Evolutionary conservation across 2,329 filamentous ascomycete species (phyloP).

Genomic region (Teratosphaeria viscida): DNA sequence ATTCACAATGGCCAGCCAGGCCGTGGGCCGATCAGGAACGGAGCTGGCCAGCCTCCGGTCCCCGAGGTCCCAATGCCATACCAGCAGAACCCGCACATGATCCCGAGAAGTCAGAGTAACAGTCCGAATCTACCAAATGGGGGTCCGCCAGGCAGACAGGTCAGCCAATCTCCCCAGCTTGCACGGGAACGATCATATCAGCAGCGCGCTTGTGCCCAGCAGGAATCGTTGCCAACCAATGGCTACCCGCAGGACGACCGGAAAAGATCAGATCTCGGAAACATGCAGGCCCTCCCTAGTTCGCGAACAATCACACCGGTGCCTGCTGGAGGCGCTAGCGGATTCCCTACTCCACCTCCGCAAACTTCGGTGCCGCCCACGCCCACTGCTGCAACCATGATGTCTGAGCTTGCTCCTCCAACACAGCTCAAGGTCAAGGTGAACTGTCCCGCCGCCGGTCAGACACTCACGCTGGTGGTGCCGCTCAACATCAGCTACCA

Average conservation of each 20-base stretch:
- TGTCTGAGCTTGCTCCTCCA: constrained; percentile 10
- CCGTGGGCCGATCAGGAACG: constrained; percentile 32
- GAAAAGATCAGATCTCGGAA: constrained; percentile 6
- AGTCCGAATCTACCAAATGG: constrained; percentile 55
- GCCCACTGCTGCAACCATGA: neutral
- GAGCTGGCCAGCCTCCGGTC: constrained; percentile 13
- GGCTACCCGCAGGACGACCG: constrained; percentile 3
- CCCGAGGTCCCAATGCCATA: constrained; percentile 23
- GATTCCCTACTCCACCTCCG: constrained; percentile 16
- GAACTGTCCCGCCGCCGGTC: constrained; percentile 65
- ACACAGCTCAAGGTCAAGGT: constrained; percentile 95
- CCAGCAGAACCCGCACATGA: constrained; percentile 19
- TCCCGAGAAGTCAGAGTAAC: constrained; percentile 67
- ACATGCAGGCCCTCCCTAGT: constrained; percentile 11
- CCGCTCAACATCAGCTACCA: constrained; percentile 92
- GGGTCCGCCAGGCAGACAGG: constrained; percentile 47
- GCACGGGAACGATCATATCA: constrained; percentile 47
- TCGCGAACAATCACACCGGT: constrained; percentile 32
- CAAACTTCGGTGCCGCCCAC: neutral
- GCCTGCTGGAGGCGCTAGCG: constrained; percentile 21
- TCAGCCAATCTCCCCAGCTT: constrained; percentile 57
- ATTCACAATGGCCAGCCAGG: constrained; percentile 60
- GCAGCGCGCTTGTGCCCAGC: constrained; percentile 4
- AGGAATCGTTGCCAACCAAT: constrained; percentile 12
- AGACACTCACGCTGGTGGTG: constrained; percentile 91